These are phyloP conservation scores for Eucalyptus fibrosa DNA, from an alignment of 345 rosid species.

Conservation along the genomic window DNA sequence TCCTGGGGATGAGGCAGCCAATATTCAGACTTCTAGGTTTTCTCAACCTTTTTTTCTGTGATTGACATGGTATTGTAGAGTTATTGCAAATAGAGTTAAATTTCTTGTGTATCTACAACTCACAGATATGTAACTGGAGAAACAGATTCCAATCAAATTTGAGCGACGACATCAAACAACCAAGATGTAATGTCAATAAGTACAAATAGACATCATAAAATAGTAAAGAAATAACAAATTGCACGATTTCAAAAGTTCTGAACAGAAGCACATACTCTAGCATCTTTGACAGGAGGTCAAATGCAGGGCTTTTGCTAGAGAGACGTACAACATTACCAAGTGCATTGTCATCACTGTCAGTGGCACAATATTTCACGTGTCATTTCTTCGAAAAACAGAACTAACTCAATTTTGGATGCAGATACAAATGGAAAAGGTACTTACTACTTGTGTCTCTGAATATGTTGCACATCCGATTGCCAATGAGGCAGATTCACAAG, in stretches of 20 bases:
- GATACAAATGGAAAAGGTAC: background rate
- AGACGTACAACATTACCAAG: conserved; percentile 71
- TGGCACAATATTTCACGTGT: background rate
- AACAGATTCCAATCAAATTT: background rate
- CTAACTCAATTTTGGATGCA: background rate
- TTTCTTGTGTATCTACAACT: background rate
- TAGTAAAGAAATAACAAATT: background rate
- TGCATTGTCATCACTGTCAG: conserved; percentile 33
- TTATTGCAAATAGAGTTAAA: background rate
- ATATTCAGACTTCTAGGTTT: background rate
- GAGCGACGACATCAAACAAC: background rate
- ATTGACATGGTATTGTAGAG: background rate
- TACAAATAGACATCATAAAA: background rate
- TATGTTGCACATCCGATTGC: conserved; percentile 62
- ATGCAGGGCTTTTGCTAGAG: conserved; percentile 47
- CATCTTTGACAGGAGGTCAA: conserved; percentile 86
- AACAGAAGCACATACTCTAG: conserved; percentile 28
- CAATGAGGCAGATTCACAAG: conserved; percentile 83
- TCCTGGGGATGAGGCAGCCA: background rate
- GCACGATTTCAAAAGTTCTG: background rate
- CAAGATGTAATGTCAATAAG: background rate
- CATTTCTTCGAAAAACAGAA: background rate
- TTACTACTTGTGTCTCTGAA: conserved; percentile 69
- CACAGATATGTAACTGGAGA: background rate
- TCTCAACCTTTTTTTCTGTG: background rate